Evolutionary conservation across 305 asterid species (phyloP).

Genomic region (Fraxinus latifolia): DNA sequence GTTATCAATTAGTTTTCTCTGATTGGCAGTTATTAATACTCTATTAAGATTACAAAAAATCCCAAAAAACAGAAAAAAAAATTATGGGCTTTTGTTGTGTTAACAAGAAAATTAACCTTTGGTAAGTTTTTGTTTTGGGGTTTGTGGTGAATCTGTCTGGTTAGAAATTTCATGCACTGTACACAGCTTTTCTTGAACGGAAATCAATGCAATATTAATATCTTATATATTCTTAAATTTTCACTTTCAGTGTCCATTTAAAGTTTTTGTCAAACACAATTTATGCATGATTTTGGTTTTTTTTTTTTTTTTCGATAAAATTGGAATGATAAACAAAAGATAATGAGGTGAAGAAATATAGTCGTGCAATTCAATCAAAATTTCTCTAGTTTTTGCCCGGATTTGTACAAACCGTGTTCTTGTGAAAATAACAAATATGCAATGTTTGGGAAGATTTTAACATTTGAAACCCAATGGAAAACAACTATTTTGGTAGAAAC

Average conservation of each 20-base stretch:
- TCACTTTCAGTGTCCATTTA: neutral
- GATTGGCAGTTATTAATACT: neutral
- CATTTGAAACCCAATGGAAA: neutral
- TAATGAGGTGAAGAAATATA: neutral
- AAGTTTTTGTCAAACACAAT: neutral
- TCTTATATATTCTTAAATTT: neutral
- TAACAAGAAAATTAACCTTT: neutral
- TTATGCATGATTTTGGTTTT: neutral
- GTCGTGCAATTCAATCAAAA: neutral
- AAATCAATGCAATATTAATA: neutral
- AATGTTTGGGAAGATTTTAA: neutral
- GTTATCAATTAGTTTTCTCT: neutral
- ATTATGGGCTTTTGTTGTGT: neutral
- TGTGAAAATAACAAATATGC: neutral
- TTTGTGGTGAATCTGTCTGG: constrained; percentile 20
- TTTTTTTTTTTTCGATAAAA: neutral
- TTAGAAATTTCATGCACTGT: constrained; percentile 17
- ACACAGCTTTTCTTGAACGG: constrained; percentile 20
- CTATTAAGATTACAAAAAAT: neutral
- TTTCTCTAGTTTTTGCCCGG: neutral
- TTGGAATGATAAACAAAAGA: neutral
- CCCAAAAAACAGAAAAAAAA: neutral
- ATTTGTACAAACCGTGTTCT: neutral
- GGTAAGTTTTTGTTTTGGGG: constrained; percentile 17
- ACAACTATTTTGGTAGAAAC: neutral